Conservation (phyloP, 2,329 filamentous ascomycete species). For the Cordyceps javanica region DNA sequence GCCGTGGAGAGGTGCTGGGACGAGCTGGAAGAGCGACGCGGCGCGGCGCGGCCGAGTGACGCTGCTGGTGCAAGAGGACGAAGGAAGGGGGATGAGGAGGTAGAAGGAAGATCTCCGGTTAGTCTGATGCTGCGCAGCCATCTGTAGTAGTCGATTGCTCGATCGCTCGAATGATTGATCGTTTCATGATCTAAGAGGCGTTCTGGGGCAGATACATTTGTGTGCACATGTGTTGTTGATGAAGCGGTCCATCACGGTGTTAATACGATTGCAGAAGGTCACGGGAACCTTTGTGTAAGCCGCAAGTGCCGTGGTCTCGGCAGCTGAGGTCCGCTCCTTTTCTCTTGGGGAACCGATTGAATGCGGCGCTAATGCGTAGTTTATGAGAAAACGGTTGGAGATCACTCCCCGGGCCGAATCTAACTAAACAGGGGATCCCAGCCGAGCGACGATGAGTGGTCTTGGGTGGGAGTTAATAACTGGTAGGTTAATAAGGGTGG, state of each 20-base stretch:
- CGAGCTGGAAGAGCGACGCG: neutral
- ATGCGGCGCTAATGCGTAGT: neutral
- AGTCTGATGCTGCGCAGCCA: neutral
- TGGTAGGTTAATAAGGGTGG: too few species aligned
- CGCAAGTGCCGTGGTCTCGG: neutral
- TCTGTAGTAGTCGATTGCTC: neutral
- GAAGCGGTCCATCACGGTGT: neutral
- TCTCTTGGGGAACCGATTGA: neutral
- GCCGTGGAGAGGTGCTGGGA: slow-evolving; percentile 4
- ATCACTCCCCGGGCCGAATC: neutral
- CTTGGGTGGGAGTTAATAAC: neutral
- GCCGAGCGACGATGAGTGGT: neutral
- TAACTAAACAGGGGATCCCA: neutral
- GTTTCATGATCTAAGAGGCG: neutral
- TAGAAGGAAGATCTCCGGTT: neutral
- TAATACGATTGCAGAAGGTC: neutral
- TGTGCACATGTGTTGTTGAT: too few species aligned
- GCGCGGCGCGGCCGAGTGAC: neutral
- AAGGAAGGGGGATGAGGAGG: neutral
- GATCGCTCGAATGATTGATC: neutral
- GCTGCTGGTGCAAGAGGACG: neutral
- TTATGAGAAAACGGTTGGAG: neutral
- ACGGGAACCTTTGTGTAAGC: neutral
- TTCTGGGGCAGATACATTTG: neutral
- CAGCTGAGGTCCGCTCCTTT: neutral